Conservation (phyloP, 495 filamentous ascomycete genomes). For the Aspergillus saccharolyticus region DNA sequence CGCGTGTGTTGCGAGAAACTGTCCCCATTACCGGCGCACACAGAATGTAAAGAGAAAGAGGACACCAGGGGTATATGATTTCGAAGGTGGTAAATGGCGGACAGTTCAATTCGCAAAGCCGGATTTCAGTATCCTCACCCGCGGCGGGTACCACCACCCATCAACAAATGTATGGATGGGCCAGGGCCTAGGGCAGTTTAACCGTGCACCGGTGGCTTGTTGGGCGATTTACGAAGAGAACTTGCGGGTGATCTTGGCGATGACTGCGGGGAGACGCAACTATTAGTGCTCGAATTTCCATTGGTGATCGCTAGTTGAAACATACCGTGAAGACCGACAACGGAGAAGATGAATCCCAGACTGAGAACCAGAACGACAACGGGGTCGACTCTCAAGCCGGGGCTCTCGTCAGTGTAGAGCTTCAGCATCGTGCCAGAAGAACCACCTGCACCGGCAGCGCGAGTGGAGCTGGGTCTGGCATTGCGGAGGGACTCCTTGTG, state of each 20-base stretch:
- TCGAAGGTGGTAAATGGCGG: slow-evolving; percentile 6
- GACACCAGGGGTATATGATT: slow-evolving; percentile 24
- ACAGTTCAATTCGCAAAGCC: not conserved
- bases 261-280: slow-evolving; percentile 57
- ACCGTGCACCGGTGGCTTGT: not conserved
- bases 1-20: not conserved
- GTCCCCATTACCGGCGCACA: slow-evolving; percentile 12
- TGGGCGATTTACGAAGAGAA: slow-evolving; percentile 57
- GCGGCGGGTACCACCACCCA: too few species aligned
- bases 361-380: slow-evolving; percentile 93
- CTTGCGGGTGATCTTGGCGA: slow-evolving; percentile 91
- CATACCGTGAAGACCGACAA: slow-evolving; percentile 94
- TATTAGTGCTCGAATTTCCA: slow-evolving; percentile 14
- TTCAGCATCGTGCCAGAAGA: slow-evolving; percentile 98
- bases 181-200: not conserved
- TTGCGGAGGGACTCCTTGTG: slow-evolving; percentile 93
- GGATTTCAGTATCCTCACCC: not conserved
- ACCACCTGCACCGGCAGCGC: slow-evolving; percentile 89
- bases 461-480: slow-evolving; percentile 80
- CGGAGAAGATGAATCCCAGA: slow-evolving; percentile 96
- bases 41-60: slow-evolving; percentile 11
- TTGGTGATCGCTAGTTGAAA: slow-evolving; percentile 11
- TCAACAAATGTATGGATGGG: too few species aligned
- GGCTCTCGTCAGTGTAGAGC: slow-evolving; percentile 98
- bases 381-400: slow-evolving; percentile 93